phyloP scores from a whole-genome alignment of 2,329 filamentous ascomycete species.

The Ceratocystis ficicola region DNA sequence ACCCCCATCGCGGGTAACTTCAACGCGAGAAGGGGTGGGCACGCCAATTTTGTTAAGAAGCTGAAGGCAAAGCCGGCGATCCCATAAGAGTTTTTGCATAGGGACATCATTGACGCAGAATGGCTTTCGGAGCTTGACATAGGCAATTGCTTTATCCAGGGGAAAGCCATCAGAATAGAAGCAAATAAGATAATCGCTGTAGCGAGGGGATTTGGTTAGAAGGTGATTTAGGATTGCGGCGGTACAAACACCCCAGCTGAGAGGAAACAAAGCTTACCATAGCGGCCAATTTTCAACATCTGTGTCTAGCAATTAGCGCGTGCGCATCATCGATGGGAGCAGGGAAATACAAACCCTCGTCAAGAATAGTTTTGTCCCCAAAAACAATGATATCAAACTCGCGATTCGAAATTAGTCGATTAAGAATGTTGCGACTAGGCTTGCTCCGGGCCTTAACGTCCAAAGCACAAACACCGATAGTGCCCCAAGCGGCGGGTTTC shows the following conservation, averaged over 20 bases:
- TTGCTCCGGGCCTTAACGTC: conserved; percentile 95
- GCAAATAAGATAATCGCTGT: conserved; percentile 80
- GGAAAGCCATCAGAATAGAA: conserved; percentile 98
- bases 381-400: conserved; percentile 98
- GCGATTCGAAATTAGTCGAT: conserved; percentile 73
- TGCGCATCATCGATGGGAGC: neutral
- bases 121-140: conserved; percentile 82
- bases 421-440: conserved; percentile 90
- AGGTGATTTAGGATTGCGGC: neutral
- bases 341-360: conserved; percentile 51
- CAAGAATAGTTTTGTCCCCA: conserved; percentile 95
- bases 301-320: conserved; percentile 26
- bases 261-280: conserved; percentile 41
- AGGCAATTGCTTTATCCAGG: conserved; percentile 90
- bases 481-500: conserved; percentile 49
- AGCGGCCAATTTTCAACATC: conserved; percentile 93
- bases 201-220: neutral
- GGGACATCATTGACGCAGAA: conserved; percentile 96
- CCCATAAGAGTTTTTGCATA: conserved; percentile 96
- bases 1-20: conserved; percentile 87
- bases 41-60: conserved; percentile 84
- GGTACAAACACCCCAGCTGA: neutral
- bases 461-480: conserved; percentile 87
- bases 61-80: conserved; percentile 75
- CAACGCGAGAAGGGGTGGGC: conserved; percentile 74